Percentiles rank a stretch among this genome's conserved stretches.
Evolutionary conservation across 140 eudicot genomes (phyloP).

Genomic region (Bidens hawaiensis): DNA sequence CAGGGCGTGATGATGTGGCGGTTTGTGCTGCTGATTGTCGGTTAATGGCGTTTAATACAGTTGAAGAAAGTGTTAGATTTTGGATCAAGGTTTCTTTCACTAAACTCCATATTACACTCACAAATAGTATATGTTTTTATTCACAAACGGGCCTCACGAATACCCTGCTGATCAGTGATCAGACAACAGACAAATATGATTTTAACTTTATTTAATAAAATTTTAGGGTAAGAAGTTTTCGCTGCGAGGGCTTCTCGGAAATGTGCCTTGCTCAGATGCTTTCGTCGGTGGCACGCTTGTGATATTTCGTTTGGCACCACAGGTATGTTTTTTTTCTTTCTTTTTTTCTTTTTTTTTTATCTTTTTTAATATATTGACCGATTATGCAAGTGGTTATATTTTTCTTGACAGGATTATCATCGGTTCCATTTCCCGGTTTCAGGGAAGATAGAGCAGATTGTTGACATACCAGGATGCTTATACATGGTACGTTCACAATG

Average conservation of each 20-base stretch:
- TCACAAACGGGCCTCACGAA: not conserved
- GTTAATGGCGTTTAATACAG: slow-evolving; percentile 70
- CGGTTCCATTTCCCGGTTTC: slow-evolving; percentile 93
- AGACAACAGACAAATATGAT: not conserved
- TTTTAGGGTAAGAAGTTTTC: slow-evolving; percentile 88
- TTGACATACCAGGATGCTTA: slow-evolving; percentile 81
- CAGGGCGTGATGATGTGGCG: slow-evolving; percentile 78
- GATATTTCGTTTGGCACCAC: slow-evolving; percentile 97
- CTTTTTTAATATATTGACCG: not conserved
- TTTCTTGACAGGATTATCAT: slow-evolving; percentile 93
- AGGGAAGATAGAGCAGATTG: slow-evolving; percentile 75
- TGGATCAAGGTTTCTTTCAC: slow-evolving; percentile 78
- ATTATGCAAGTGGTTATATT: not conserved
- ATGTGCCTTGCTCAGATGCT: slow-evolving; percentile 41
- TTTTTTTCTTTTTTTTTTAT: not conserved
- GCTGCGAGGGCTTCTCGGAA: slow-evolving; percentile 73
- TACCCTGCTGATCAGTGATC: too few relatives aligned
- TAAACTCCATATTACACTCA: too few relatives aligned
- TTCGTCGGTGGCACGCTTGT: slow-evolving; percentile 77
- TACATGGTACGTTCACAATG: slow-evolving; percentile 58
- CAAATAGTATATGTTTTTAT: too few relatives aligned
- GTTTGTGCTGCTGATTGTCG: slow-evolving; percentile 98
- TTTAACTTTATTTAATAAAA: slow-evolving; percentile 11
- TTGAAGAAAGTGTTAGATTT: slow-evolving; percentile 67
- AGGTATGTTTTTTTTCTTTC: slow-evolving; percentile 34